Evolutionary conservation across 1,139 yeast species (phyloP).

Genomic region (Diutina ranongensis): DNA sequence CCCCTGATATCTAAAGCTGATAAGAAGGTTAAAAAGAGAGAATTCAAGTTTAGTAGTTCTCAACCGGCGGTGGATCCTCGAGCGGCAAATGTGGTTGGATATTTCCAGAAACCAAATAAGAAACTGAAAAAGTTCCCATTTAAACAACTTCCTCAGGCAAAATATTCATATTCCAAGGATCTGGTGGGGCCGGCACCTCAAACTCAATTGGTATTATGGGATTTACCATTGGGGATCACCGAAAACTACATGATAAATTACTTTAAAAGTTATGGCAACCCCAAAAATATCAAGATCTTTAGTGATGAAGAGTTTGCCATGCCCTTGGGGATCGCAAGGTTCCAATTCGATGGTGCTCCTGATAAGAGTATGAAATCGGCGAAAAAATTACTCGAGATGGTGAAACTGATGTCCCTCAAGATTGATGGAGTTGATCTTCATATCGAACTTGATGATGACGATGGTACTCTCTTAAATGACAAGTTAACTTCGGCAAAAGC

Average conservation of each 20-base stretch:
- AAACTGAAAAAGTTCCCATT: conserved; percentile 32
- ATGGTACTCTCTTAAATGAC: conserved; percentile 19
- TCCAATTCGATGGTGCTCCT: conserved; percentile 49
- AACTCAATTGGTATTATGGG: conserved; percentile 59
- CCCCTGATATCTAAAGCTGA: conserved; percentile 17
- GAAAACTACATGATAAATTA: conserved; percentile 39
- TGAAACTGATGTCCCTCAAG: conserved; percentile 20
- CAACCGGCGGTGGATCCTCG: conserved; percentile 24
- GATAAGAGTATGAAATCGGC: conserved; percentile 42
- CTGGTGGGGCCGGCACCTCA: conserved; percentile 73
- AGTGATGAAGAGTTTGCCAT: conserved; percentile 71
- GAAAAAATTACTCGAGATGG: conserved; percentile 19
- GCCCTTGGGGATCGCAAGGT: conserved; percentile 63
- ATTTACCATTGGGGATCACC: conserved; percentile 38
- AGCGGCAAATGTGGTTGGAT: conserved; percentile 17
- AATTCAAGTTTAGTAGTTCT: conserved; percentile 23
- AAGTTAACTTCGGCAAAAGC: conserved; percentile 24
- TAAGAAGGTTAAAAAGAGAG: conserved; percentile 24
- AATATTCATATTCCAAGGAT: conserved; percentile 49
- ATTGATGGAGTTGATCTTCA: conserved; percentile 30
- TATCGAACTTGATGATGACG: conserved; percentile 27
- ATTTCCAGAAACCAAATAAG: conserved; percentile 31
- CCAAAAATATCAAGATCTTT: conserved; percentile 42
- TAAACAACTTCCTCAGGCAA: conserved; percentile 40
- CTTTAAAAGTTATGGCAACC: conserved; percentile 49